Base-by-base conservation (phyloP, 768 basidiomycete species). In the Agrocybe praecox region DNA sequence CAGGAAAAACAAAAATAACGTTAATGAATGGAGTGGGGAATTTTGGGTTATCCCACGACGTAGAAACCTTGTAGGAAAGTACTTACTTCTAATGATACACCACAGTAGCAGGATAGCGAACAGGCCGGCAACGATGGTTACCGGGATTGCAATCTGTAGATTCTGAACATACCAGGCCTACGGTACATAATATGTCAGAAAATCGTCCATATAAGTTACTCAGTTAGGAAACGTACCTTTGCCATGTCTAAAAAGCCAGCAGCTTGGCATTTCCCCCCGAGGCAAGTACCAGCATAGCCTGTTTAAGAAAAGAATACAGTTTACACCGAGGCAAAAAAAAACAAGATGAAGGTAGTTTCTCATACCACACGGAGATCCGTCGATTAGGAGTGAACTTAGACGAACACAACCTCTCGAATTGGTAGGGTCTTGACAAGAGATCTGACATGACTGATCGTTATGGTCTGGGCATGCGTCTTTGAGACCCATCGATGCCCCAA, bases 331-430 rank as follows among this genome's bases (percentile, higher is more conserved):
- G 32, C 44, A 24, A 26, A 29, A 19, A 26, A 18, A 44, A 29
- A 19, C 42, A 18, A 44, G 48, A 32, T 49, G 32, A 49, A 33
- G 33, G 52, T 49, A 19, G 29, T 17, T 21, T 12, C 14, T 50
- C 83, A 56, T 64, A 85, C 92, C 92, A 70, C 93, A 96, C 14
- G 90, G 86, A 26, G 90, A 92, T 21, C 93, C 94, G 67, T 93
- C 89, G 52, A 91, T 76, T 48, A 94, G 83, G 44, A 82, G 69
- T 3, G 90, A 82, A 53, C 88, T 86, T 47, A 95, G 75, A 40
- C 87, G 72, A 19, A 93, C 71, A 69, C 94, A 96, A 61, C 80
- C 80, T 57, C 83, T 80, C 14, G 80, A 51, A 14, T 70, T 69
- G 15, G 59, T 78, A 5, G 93, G 93, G 72, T 90, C 87, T 67